Evolutionary conservation across 495 filamentous ascomycete genomes (phyloP).

Genomic region (Aspergillus steynii): DNA sequence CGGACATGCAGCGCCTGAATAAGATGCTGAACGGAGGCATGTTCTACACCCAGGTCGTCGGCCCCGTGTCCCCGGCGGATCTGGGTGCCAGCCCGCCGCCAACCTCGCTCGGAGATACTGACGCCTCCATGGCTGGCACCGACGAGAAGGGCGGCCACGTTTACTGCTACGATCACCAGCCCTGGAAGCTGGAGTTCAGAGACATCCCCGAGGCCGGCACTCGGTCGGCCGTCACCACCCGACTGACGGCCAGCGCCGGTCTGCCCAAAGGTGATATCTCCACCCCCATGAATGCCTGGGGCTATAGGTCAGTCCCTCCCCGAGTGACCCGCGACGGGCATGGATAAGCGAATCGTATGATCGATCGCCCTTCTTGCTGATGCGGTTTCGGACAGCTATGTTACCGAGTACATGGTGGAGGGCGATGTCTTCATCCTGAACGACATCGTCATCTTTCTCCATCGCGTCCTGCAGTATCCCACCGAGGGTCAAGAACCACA

Average conservation of each 20-base stretch:
- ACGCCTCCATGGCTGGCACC: conserved; percentile 36
- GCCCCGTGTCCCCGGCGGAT: conserved; percentile 35
- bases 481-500: conserved; percentile 25
- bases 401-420: conserved; percentile 48
- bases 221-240: conserved; percentile 48
- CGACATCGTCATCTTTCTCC: conserved; percentile 49
- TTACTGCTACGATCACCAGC: conserved; percentile 43
- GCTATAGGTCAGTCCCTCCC: conserved; percentile 43
- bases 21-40: conserved; percentile 52
- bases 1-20: conserved; percentile 44
- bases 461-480: conserved; percentile 46
- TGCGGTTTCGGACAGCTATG: conserved; percentile 35
- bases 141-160: conserved; percentile 17
- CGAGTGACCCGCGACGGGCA: neutral
- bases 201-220: conserved; percentile 54
- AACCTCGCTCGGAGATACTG: conserved; percentile 19
- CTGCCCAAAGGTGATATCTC: conserved; percentile 47
- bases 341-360: conserved; percentile 15
- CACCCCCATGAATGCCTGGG: conserved; percentile 51
- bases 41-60: conserved; percentile 53
- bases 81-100: conserved; percentile 26
- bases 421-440: conserved; percentile 51
- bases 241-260: conserved; percentile 45
- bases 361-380: conserved; percentile 17
- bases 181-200: conserved; percentile 53